Base-by-base conservation (phyloP, 129 eudicot genomes). In the Glebionis coronaria region DNA sequence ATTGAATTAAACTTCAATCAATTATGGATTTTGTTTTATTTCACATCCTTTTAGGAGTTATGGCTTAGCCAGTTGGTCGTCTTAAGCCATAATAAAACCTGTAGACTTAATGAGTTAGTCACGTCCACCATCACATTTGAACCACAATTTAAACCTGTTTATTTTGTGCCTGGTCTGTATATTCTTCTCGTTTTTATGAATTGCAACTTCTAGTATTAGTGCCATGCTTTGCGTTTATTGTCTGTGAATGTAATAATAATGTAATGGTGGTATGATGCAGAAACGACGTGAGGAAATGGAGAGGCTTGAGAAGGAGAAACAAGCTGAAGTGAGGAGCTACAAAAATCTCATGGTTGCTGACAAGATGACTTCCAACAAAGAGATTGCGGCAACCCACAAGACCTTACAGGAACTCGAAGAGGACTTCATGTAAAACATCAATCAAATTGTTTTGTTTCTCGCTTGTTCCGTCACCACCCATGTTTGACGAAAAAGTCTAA, bases 341-440 rank as follows among this genome's bases (percentile, higher is more conserved):
- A 92, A 92, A 68, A 88, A 92, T 70, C 81, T 92, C 82, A 92
- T 92, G 98, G 96, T 88, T 23, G 90, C 98, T 59, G 98, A 88
- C 74, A 92, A 92, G 77, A 92, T 92, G 98, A 92, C 96, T 4
- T 92, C 98, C 38, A 92, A 88, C 72, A 92, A 88, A 78, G 83
- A 86, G 57, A 88, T 92, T 25, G 98, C 98, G 7, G 73, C 98
- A 58, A 68, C 88, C 68, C 78, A 79, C 58, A 92, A 92, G 75
- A 76, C 95, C 74, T 74, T 92, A 27, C 98, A 92, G 78, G 98
- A 92, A 79, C 78, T 92, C 35, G 98, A 92, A 73, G 98, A 92
- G 64, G 98, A 92, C 72, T 92, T 92, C 80, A 92, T 92, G 98
- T 92, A 75, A 60, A 18, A 29, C 67, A 40, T 42, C 51, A 19